Evolutionary conservation across 352 stramenopile genomes (phyloP).

Genomic region (Globisporangium middletonii): DNA sequence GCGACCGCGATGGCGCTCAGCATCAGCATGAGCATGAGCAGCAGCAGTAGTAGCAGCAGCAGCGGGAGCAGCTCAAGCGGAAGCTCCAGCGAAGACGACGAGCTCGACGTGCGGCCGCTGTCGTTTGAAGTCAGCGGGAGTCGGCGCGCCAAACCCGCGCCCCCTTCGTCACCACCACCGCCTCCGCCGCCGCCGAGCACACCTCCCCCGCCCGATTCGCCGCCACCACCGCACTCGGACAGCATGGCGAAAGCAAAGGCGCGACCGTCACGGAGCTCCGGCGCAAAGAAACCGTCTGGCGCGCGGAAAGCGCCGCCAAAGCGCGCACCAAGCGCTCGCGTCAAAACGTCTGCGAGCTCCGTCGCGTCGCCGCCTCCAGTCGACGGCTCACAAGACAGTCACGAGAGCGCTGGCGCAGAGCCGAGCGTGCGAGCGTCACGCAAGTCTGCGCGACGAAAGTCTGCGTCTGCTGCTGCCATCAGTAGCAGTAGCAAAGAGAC

Average conservation of each 20-base stretch:
- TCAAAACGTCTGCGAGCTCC: neutral
- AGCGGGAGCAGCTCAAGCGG: slow-evolving; percentile 33
- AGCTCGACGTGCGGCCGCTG: slow-evolving; percentile 7
- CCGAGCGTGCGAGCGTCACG: slow-evolving; percentile 11
- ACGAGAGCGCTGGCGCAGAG: neutral
- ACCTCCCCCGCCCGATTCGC: slow-evolving; percentile 17
- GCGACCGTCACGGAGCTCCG: slow-evolving; percentile 8
- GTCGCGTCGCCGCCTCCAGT: too few relatives aligned
- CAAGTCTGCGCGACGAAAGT: slow-evolving; percentile 12
- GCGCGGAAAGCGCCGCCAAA: slow-evolving; percentile 15
- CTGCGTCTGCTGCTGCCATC: neutral
- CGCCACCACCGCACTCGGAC: slow-evolving; percentile 15
- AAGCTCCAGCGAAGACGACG: slow-evolving; percentile 40
- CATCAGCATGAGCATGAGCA: slow-evolving; percentile 22
- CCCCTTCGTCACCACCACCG: slow-evolving; percentile 26
- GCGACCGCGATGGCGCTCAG: slow-evolving; percentile 4
- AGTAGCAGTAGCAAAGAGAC: slow-evolving; percentile 4
- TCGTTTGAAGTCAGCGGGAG: slow-evolving; percentile 15
- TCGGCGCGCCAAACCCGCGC: neutral
- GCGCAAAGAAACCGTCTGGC: slow-evolving; percentile 14
- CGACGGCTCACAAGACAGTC: too few relatives aligned
- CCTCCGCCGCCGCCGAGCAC: slow-evolving; percentile 20
- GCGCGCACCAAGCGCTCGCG: neutral
- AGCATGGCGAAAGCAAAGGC: slow-evolving; percentile 6
- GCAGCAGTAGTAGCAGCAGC: slow-evolving; percentile 16